Evolutionary conservation across 192 early-diverging fungal genomes (phyloP).

Genomic region (Mortierella claussenii): DNA sequence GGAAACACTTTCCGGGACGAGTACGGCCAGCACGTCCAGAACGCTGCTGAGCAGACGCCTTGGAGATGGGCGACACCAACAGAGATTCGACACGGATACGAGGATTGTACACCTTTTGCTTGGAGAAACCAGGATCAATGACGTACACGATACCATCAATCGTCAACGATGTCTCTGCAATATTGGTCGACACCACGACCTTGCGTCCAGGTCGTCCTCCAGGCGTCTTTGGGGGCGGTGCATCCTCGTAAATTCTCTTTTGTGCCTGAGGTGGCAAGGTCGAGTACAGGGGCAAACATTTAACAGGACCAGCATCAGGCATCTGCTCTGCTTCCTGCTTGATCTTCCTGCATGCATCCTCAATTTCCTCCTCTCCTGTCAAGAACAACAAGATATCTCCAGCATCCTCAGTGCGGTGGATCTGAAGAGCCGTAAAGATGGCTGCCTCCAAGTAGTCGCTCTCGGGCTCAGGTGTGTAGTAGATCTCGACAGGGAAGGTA

Average conservation of each 20-base stretch:
- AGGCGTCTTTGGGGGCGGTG: constrained; percentile 80
- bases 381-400: constrained; percentile 98
- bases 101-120: constrained; percentile 99
- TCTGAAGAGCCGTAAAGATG: constrained; percentile 93
- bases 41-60: constrained; percentile 95
- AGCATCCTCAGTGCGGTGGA: constrained; percentile 92
- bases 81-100: constrained; percentile 96
- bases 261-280: constrained; percentile 91
- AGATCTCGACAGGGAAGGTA: constrained; percentile 98
- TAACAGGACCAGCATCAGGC: constrained; percentile 80
- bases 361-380: constrained; percentile 99
- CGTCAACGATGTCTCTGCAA: constrained; percentile 98
- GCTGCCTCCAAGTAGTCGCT: constrained; percentile 97
- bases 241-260: constrained; percentile 92
- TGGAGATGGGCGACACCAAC: constrained; percentile 93
- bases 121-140: constrained; percentile 98
- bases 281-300: constrained; percentile 91
- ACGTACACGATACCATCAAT: constrained; percentile 99
- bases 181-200: constrained; percentile 95
- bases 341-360: constrained; percentile 92
- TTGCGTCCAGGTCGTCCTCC: constrained; percentile 95
- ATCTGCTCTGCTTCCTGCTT: constrained; percentile 79
- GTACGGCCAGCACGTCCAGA: constrained; percentile 99
- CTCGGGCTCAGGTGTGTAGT: constrained; percentile 97
- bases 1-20: constrained; percentile 95